phyloP scores from a whole-genome alignment of 2,329 filamentous ascomycete genomes.

The Claviceps sp. region DNA sequence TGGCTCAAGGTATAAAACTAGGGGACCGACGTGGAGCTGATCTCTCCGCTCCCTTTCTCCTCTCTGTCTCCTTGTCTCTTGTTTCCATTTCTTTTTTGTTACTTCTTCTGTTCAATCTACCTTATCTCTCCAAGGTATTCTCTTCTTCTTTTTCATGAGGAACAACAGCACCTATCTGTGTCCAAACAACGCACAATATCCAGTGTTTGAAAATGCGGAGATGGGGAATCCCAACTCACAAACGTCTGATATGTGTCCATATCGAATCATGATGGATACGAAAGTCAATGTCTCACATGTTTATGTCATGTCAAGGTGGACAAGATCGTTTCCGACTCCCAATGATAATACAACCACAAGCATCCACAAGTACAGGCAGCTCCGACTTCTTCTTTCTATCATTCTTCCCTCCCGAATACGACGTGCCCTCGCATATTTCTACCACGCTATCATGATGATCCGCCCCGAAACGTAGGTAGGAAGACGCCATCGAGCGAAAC shows the following conservation, averaged over 20 bases:
- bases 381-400: too few relatives aligned
- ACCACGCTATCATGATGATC: too few relatives aligned
- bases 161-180: not conserved
- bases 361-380: too few relatives aligned
- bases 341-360: too few relatives aligned
- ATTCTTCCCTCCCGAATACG: too few relatives aligned
- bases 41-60: not conserved
- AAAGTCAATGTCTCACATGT: too few relatives aligned
- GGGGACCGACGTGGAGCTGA: not conserved
- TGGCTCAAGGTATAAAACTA: slow-evolving; percentile 58
- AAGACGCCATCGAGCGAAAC: too few relatives aligned
- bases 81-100: not conserved
- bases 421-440: too few relatives aligned
- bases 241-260: not conserved
- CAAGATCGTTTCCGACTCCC: too few relatives aligned
- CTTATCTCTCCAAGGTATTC: not conserved
- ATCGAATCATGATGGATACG: not conserved
- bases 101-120: not conserved
- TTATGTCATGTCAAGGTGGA: too few relatives aligned
- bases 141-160: not conserved
- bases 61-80: not conserved
- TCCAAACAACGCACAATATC: not conserved
- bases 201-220: not conserved
- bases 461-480: too few relatives aligned
- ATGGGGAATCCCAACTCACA: not conserved